These are phyloP conservation scores for Saccharomycopsis sp. DNA, from an alignment of 805 yeast species.

Conservation along the genomic window DNA sequence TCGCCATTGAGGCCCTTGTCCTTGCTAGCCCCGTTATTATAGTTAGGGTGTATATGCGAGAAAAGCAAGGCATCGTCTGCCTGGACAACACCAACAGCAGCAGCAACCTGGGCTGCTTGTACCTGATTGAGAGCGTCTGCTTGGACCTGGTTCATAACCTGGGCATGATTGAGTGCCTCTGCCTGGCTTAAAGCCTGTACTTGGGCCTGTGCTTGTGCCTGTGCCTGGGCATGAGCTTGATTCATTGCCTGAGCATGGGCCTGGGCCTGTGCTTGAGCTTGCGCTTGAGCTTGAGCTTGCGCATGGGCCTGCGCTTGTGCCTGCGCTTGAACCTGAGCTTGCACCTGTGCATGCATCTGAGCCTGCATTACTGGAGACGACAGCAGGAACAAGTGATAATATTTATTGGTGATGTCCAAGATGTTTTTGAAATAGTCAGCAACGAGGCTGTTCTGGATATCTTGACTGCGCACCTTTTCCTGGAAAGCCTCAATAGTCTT, in stretches of 20 bases:
- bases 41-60: background rate
- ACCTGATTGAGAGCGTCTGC: background rate
- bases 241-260: background rate
- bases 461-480: background rate
- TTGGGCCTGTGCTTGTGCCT: background rate
- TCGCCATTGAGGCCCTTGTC: background rate
- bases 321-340: background rate
- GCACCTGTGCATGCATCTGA: background rate
- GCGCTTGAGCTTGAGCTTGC: background rate
- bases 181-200: background rate
- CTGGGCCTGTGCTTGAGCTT: background rate
- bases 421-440: slow-evolving; percentile 8
- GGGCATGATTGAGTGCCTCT: background rate
- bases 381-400: background rate
- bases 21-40: background rate
- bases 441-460: slow-evolving; percentile 6
- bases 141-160: background rate
- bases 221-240: background rate
- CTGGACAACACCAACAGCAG: slow-evolving; percentile 4
- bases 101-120: background rate
- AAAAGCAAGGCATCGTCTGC: slow-evolving; percentile 3
- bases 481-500: slow-evolving; percentile 3
- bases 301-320: background rate
- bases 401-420: background rate
- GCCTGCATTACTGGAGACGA: background rate